Conservation (phyloP, 768 basidiomycete species). For the Mycena amicta region DNA sequence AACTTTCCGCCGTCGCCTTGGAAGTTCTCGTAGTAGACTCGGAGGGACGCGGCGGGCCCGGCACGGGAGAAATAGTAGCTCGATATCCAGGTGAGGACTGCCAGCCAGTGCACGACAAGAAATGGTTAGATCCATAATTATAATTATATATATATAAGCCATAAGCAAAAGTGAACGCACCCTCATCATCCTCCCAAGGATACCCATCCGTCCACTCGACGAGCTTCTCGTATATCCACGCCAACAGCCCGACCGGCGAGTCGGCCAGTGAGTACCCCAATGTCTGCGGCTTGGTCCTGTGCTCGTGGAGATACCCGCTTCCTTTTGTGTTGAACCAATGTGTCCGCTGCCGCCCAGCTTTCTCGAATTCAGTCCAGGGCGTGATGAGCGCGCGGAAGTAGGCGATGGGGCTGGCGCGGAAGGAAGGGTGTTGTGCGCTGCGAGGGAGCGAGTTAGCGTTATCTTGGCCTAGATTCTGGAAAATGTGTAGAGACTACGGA, state of each 20-base stretch:
- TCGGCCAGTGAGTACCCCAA: constrained; percentile 58
- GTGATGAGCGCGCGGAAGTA: background rate
- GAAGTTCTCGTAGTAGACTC: constrained; percentile 58
- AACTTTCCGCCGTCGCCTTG: constrained; percentile 42
- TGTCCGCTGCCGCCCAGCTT: constrained; percentile 34
- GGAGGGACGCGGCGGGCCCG: constrained; percentile 57
- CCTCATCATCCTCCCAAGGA: constrained; percentile 60
- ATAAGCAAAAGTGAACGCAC: constrained; percentile 38
- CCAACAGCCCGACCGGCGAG: constrained; percentile 58
- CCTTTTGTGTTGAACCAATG: constrained; percentile 30
- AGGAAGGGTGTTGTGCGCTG: background rate
- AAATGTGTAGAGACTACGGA: background rate
- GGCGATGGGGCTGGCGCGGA: background rate
- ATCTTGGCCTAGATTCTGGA: background rate
- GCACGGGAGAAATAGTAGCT: constrained; percentile 60
- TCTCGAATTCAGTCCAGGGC: constrained; percentile 26
- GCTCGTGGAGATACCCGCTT: constrained; percentile 38
- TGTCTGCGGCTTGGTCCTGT: constrained; percentile 54
- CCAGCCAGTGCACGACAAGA: constrained; percentile 34
- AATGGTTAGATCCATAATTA: constrained; percentile 6
- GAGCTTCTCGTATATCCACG: constrained; percentile 58
- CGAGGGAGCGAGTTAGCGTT: background rate
- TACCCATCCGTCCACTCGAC: constrained; percentile 53
- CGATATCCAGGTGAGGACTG: constrained; percentile 63
- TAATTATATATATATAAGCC: too few species aligned